These are phyloP conservation scores for Fonsecaea erecta DNA, from an alignment of 2,329 filamentous ascomycete genomes.

Conservation along the genomic window DNA sequence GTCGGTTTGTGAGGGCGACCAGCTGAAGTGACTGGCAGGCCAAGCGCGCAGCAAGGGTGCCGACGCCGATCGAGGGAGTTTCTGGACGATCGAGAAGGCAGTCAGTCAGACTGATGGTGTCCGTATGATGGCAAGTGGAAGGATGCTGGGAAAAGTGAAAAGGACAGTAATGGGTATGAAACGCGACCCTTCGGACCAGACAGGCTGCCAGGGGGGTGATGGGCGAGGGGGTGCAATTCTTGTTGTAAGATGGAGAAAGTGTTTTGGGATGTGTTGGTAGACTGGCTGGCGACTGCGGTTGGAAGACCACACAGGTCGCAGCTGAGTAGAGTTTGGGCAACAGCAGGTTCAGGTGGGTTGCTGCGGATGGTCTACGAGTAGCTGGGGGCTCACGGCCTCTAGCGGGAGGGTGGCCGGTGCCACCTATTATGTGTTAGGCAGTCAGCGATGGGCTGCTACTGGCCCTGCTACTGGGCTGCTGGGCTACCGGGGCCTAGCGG, in stretches of 20 bases:
- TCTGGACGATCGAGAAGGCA: not conserved
- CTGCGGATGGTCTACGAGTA: conserved; percentile 1
- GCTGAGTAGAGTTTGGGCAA: conserved; percentile 1
- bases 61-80: conserved; percentile 16
- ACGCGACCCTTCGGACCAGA: conserved; percentile 7
- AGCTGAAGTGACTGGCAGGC: conserved; percentile 28
- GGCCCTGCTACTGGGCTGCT: not conserved
- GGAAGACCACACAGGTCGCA: not conserved
- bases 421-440: not conserved
- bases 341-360: not conserved
- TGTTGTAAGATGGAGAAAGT: not conserved
- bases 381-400: not conserved
- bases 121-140: conserved; percentile 3
- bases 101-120: conserved; percentile 10
- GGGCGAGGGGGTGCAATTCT: not conserved
- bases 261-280: conserved; percentile 3
- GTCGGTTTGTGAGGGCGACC: conserved; percentile 11
- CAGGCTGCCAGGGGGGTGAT: conserved; percentile 1
- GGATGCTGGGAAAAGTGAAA: conserved; percentile 10
- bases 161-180: conserved; percentile 9
- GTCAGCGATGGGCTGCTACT: not conserved
- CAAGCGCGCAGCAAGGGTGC: conserved; percentile 20
- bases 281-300: not conserved
- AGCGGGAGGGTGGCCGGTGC: not conserved
- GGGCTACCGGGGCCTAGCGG: not conserved